phyloP scores from a whole-genome alignment of 2,329 filamentous ascomycete species.

The Blumeriella jaapii region DNA sequence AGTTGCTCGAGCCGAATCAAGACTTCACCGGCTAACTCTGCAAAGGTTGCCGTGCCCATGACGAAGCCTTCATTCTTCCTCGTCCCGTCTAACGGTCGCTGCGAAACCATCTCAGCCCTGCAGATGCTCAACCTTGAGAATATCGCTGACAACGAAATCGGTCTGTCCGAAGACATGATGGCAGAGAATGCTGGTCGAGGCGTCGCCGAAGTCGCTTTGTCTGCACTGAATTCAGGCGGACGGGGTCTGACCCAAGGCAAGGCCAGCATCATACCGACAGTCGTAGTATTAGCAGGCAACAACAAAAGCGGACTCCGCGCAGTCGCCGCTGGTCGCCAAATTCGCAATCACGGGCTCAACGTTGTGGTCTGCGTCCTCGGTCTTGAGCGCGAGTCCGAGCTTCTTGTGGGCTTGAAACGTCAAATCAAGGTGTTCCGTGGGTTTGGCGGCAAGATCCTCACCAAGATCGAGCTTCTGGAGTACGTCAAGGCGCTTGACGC shows the following conservation, averaged over 20 bases:
- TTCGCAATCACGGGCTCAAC: conserved; percentile 71
- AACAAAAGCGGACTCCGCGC: conserved; percentile 80
- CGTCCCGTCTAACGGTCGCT: conserved; percentile 41
- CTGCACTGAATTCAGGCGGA: conserved; percentile 41
- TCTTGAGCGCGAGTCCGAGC: conserved; percentile 68
- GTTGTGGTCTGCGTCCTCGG: conserved; percentile 77
- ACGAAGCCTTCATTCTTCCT: conserved; percentile 36
- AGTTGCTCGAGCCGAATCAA: conserved; percentile 8
- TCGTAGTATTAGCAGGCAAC: conserved; percentile 87
- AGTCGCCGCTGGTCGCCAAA: conserved; percentile 73
- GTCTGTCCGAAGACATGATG: conserved; percentile 80
- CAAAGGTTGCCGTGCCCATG: conserved; percentile 17
- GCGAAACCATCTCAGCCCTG: conserved; percentile 56
- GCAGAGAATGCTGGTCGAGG: conserved; percentile 83
- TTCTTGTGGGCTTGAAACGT: conserved; percentile 67
- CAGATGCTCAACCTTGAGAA: conserved; percentile 92
- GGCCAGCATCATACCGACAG: conserved; percentile 29
- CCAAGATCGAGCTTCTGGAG: conserved; percentile 50
- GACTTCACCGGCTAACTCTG: conserved; percentile 8
- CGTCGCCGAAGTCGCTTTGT: conserved; percentile 73
- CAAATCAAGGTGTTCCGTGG: conserved; percentile 78
- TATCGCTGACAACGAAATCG: conserved; percentile 76
- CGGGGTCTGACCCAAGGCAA: conserved; percentile 26
- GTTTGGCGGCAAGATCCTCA: conserved; percentile 63
- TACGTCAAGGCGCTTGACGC: conserved; percentile 46